phyloP scores from a whole-genome alignment of 2,329 filamentous ascomycete genomes.

The Trichoderma harzianum region DNA sequence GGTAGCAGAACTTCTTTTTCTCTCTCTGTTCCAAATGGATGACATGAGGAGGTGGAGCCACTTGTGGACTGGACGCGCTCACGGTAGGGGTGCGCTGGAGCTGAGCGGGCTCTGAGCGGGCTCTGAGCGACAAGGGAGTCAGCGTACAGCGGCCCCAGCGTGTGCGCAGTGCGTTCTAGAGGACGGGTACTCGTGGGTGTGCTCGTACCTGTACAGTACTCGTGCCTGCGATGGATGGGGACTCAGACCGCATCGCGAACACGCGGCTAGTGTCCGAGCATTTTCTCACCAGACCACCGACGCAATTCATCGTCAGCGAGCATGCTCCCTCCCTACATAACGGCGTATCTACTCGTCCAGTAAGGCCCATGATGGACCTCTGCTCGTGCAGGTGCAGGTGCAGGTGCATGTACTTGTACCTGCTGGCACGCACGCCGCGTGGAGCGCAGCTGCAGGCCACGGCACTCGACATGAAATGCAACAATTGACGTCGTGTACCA shows the following conservation, averaged over 20 bases:
- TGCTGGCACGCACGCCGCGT: neutral
- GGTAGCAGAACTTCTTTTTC: conserved; percentile 2
- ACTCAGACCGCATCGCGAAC: conserved; percentile 16
- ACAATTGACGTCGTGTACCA: neutral
- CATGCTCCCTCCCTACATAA: conserved; percentile 3
- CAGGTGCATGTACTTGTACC: neutral
- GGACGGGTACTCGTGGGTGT: neutral
- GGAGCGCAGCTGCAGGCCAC: neutral
- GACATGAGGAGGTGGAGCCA: neutral
- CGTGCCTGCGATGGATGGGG: neutral
- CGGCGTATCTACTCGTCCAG: neutral
- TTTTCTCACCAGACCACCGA: neutral
- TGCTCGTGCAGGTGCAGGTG: neutral
- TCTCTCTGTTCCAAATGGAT: neutral
- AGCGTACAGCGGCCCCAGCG: neutral
- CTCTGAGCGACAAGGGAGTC: neutral
- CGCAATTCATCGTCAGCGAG: conserved; percentile 11
- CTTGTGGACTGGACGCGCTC: neutral
- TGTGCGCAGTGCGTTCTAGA: neutral
- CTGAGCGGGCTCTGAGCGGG: neutral
- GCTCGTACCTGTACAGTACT: neutral
- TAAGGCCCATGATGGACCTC: neutral
- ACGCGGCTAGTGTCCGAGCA: conserved; percentile 14
- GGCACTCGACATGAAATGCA: neutral
- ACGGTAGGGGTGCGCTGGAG: conserved; percentile 1